Percentiles rank a stretch among this genome's conserved stretches.
Evolutionary conservation across 192 early-diverging fungal genomes (phyloP).

Genomic region (Umbelopsis sp.): DNA sequence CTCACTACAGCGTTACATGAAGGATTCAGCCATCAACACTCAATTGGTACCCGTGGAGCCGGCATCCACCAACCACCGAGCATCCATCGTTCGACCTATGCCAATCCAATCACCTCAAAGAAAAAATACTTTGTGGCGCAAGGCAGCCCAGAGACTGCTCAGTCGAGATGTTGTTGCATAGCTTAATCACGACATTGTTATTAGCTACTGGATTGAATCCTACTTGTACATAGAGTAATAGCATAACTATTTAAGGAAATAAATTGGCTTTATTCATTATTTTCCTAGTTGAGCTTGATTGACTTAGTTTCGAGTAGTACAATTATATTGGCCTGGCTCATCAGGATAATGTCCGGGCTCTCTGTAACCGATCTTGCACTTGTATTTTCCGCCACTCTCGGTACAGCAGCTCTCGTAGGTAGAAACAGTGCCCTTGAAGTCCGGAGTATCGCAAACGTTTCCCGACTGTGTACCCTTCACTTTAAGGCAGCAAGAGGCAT

Average conservation of each 20-base stretch:
- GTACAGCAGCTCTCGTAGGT: conserved; percentile 26
- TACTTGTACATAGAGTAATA: no score
- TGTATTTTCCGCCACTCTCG: conserved; percentile 23
- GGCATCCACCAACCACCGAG: conserved; percentile 12
- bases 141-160: background rate
- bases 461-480: conserved; percentile 14
- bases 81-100: conserved; percentile 1
- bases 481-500: conserved; percentile 37
- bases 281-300: background rate
- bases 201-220: no score
- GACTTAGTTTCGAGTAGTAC: background rate
- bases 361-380: conserved; percentile 37
- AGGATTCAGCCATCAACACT: background rate
- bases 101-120: background rate
- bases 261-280: background rate
- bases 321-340: background rate
- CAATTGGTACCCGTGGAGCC: background rate
- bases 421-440: background rate
- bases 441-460: conserved; percentile 12
- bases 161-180: background rate
- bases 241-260: no score
- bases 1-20: background rate
- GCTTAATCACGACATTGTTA: no score
- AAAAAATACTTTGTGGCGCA: background rate
- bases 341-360: background rate